phyloP scores from a whole-genome alignment of 306 rosid genomes.

The Notholithocarpus densiflorus region DNA sequence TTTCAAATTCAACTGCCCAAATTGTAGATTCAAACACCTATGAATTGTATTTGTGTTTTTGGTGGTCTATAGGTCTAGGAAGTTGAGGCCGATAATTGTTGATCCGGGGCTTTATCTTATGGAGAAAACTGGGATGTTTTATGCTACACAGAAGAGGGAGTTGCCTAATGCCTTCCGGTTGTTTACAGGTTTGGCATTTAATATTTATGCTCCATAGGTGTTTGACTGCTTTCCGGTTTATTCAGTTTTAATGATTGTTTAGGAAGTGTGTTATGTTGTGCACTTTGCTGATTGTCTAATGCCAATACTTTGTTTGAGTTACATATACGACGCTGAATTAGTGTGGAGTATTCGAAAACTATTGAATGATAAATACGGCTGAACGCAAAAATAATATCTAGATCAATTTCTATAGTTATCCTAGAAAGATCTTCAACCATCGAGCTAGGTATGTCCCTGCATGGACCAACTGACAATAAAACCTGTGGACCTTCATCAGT shows the following conservation, averaged over 20 bases:
- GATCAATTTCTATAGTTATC: neutral
- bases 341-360: neutral
- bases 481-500: no score
- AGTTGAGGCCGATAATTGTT: conserved; percentile 77
- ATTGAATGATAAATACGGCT: neutral
- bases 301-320: neutral
- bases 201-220: neutral
- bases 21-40: no score
- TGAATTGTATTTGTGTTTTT: neutral
- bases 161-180: conserved; percentile 77
- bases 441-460: neutral
- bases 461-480: no score
- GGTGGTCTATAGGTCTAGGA: conserved; percentile 49
- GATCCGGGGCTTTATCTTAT: conserved; percentile 95
- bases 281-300: neutral
- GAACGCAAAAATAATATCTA: neutral
- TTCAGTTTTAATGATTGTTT: conserved; percentile 6
- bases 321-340: neutral
- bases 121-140: conserved; percentile 80
- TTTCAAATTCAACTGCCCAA: no score
- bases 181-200: conserved; percentile 61
- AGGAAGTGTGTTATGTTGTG: neutral
- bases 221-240: neutral
- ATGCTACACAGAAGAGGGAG: conserved; percentile 85
- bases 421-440: neutral